Percentiles rank a stretch among this genome's conserved stretches.
phyloP scores from a whole-genome alignment of 768 basidiomycete species.

The Epithele typhae region DNA sequence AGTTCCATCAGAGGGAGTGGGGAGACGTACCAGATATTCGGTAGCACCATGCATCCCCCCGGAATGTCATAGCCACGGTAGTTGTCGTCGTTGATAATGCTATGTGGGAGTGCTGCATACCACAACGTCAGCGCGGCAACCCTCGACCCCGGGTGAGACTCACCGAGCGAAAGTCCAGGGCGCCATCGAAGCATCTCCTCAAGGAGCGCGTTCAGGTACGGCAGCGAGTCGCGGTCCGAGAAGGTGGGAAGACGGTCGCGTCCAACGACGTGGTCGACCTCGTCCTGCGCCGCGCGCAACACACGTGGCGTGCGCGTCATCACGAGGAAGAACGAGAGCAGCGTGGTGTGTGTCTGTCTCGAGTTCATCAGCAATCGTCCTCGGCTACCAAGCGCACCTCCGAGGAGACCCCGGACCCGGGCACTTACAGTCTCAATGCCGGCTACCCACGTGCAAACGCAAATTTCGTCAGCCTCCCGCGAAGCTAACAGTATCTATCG shows the following conservation, averaged over 20 bases:
- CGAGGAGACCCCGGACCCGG: too few species aligned
- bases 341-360: not conserved
- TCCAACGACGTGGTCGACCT: slow-evolving; percentile 38
- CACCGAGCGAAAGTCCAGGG: too few species aligned
- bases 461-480: too few species aligned
- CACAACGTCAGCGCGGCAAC: too few species aligned
- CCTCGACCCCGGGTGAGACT: too few species aligned
- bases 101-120: slow-evolving; percentile 15
- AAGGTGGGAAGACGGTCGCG: slow-evolving; percentile 33
- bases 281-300: slow-evolving; percentile 34
- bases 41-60: slow-evolving; percentile 15
- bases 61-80: slow-evolving; percentile 21
- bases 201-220: slow-evolving; percentile 35
- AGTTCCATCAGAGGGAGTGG: too few species aligned
- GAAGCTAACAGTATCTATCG: too few species aligned
- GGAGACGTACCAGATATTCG: slow-evolving; percentile 18
- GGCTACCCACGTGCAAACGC: too few species aligned
- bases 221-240: slow-evolving; percentile 34
- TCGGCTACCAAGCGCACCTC: too few species aligned
- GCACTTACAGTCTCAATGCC: too few species aligned
- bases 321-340: slow-evolving; percentile 23
- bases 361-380: not conserved
- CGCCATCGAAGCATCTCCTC: slow-evolving; percentile 25
- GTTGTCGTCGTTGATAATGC: slow-evolving; percentile 15
- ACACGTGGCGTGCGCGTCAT: slow-evolving; percentile 26